Percentiles rank a stretch among this genome's conserved stretches.
These are phyloP conservation scores for Penicillium psychrosexuale DNA, from an alignment of 2,329 filamentous ascomycete species.

Conservation along the genomic window DNA sequence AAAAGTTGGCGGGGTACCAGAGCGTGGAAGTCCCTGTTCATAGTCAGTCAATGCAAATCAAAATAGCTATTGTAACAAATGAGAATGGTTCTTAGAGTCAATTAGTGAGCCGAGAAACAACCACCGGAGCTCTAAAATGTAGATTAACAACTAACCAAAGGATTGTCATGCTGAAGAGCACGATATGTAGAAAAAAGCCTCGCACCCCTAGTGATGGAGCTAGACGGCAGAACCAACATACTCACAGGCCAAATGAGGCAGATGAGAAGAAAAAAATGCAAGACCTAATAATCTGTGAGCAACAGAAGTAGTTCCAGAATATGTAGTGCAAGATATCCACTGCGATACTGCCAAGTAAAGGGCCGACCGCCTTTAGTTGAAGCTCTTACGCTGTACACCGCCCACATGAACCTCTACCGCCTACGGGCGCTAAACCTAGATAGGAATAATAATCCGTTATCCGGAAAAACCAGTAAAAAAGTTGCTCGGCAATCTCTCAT, in stretches of 20 bases:
- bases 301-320: neutral
- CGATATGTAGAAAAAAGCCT: conserved; percentile 57
- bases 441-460: conserved; percentile 18
- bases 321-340: neutral
- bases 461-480: conserved; percentile 27
- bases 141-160: conserved; percentile 57
- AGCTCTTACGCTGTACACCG: neutral
- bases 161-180: conserved; percentile 74
- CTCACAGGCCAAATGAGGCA: neutral
- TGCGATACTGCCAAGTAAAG: conserved; percentile 12
- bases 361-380: neutral
- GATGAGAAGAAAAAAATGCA: neutral
- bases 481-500: conserved; percentile 11
- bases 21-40: conserved; percentile 74
- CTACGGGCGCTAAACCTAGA: conserved; percentile 9
- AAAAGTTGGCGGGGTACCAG: conserved; percentile 64
- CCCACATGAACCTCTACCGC: conserved; percentile 5
- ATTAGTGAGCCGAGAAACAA: neutral
- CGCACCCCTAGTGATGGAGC: conserved; percentile 31
- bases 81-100: neutral
- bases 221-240: neutral
- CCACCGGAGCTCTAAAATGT: neutral
- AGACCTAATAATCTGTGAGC: neutral
- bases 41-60: neutral
- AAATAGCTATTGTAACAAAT: too few species aligned